Conservation (phyloP, 2,329 filamentous ascomycete species). For the Daldinia sp. region DNA sequence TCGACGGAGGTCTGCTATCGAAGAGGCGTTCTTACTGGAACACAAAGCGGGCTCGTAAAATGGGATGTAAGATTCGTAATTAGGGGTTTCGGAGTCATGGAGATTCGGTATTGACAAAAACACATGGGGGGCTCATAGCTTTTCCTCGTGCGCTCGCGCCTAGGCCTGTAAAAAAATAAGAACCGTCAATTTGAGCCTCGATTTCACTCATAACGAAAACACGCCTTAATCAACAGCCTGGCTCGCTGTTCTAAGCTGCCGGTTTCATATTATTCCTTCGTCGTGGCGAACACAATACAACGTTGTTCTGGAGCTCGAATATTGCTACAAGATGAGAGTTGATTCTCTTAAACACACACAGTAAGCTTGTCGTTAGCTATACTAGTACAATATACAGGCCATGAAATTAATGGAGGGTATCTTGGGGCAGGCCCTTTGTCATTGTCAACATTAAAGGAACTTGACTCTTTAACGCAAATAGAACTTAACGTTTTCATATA, state of each 20-base stretch:
- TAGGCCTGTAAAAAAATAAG: conserved; percentile 23
- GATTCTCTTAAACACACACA: not conserved
- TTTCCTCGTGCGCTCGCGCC: not conserved
- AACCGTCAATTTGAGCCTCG: conserved; percentile 8
- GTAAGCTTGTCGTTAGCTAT: not conserved
- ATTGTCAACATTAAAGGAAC: not conserved
- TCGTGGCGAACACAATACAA: not conserved
- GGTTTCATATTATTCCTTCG: not conserved
- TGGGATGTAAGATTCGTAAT: conserved; percentile 10
- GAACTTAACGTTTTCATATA: conserved; percentile 92
- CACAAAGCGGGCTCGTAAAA: conserved; percentile 24
- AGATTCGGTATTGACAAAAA: conserved; percentile 7
- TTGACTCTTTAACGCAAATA: conserved; percentile 57
- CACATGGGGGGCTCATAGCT: not conserved
- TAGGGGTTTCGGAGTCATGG: conserved; percentile 2
- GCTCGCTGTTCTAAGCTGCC: not conserved
- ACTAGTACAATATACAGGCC: not conserved
- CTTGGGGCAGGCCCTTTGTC: not conserved
- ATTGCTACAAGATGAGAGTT: not conserved
- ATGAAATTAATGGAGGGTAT: not conserved
- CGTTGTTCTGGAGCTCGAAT: not conserved
- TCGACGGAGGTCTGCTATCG: conserved; percentile 80
- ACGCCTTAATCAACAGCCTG: not conserved
- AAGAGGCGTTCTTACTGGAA: conserved; percentile 67
- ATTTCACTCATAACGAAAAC: not conserved